Conservation (phyloP, 192 early-diverging fungal genomes). For the Coemansia sp. region DNA sequence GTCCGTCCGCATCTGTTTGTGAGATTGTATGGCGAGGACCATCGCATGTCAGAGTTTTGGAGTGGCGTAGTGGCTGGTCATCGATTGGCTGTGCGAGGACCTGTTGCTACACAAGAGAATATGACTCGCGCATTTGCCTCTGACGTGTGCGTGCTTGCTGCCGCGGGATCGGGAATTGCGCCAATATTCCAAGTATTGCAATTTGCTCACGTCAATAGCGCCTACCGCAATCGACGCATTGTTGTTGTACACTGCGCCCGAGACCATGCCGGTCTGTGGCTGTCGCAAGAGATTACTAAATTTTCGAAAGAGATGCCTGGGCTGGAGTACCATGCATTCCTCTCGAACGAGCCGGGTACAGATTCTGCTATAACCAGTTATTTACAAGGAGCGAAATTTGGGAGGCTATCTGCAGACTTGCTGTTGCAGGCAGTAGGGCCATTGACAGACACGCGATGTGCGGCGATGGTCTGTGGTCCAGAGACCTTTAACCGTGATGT, state of each 20-base stretch:
- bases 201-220: slow-evolving; percentile 29
- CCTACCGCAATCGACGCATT: slow-evolving; percentile 21
- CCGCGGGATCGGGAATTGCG: slow-evolving; percentile 46
- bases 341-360: slow-evolving; percentile 11
- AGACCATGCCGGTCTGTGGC: slow-evolving; percentile 24
- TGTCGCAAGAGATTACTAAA: neutral
- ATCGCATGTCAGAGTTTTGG: slow-evolving; percentile 20
- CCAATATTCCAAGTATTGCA: slow-evolving; percentile 42
- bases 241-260: slow-evolving; percentile 31
- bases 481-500: slow-evolving; percentile 39
- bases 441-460: neutral
- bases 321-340: slow-evolving; percentile 18
- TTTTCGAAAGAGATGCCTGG: slow-evolving; percentile 19
- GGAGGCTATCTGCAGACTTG: neutral
- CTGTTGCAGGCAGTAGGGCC: neutral
- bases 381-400: neutral
- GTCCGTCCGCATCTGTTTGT: slow-evolving; percentile 42
- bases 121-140: slow-evolving; percentile 18
- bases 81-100: slow-evolving; percentile 22
- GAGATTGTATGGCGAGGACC: slow-evolving; percentile 24
- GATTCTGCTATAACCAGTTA: neutral
- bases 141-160: slow-evolving; percentile 20
- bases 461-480: slow-evolving; percentile 43
- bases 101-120: slow-evolving; percentile 22
- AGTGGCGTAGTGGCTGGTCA: neutral